These are phyloP conservation scores for Gracilaria domingensis DNA, from an alignment of 23 red algal genomes.

Conservation along the genomic window DNA sequence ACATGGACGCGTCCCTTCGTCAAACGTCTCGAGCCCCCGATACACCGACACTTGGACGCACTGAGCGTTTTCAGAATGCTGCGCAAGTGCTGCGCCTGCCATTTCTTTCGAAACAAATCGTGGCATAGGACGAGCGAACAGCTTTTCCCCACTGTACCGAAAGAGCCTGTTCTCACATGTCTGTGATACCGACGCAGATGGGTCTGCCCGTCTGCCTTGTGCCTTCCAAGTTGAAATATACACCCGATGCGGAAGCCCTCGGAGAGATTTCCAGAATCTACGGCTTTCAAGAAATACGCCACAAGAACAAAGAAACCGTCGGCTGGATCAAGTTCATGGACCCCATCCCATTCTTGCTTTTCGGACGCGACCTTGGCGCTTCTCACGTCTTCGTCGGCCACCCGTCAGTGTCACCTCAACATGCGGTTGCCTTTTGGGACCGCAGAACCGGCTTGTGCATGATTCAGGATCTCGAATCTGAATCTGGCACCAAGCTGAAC, in stretches of 20 bases:
- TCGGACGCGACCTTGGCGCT: slow-evolving; percentile 50
- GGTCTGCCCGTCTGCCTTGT: slow-evolving; percentile 36
- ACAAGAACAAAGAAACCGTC: slow-evolving; percentile 18
- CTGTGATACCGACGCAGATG: slow-evolving; percentile 15
- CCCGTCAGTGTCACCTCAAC: slow-evolving; percentile 41
- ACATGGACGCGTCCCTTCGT: no score
- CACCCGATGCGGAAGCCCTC: neutral
- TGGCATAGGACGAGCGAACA: neutral
- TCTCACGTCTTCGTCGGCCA: slow-evolving; percentile 62
- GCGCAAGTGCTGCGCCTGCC: neutral
- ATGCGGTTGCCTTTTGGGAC: slow-evolving; percentile 35
- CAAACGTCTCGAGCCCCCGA: no score
- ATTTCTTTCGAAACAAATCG: neutral
- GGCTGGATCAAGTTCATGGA: slow-evolving; percentile 50
- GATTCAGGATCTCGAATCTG: slow-evolving; percentile 56
- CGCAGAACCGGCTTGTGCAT: slow-evolving; percentile 9
- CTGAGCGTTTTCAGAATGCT: no score
- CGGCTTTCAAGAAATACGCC: slow-evolving; percentile 18
- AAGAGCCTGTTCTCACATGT: neutral
- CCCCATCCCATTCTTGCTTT: slow-evolving; percentile 37
- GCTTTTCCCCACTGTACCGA: neutral
- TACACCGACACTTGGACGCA: no score
- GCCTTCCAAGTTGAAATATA: slow-evolving; percentile 15
- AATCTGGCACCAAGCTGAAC: slow-evolving; percentile 33
- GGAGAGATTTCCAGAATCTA: neutral